Evolutionary conservation across 768 basidiomycete species (phyloP).

Genomic region (Kwoniella sp.): DNA sequence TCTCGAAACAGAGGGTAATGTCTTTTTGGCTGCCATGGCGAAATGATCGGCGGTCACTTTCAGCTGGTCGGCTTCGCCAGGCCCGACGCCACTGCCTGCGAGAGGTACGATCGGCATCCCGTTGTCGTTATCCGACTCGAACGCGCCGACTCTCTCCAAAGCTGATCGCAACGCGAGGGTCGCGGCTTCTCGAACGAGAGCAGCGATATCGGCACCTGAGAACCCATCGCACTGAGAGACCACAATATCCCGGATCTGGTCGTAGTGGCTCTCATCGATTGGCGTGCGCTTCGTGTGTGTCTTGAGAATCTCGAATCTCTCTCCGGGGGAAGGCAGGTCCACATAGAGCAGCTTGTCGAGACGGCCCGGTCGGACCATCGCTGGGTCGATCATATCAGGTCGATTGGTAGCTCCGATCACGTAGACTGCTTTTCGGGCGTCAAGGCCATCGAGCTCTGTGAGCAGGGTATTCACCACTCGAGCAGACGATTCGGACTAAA

Average conservation of each 20-base stretch:
- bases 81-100: conserved; percentile 10
- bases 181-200: conserved; percentile 84
- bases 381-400: conserved; percentile 96
- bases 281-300: conserved; percentile 75
- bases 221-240: conserved; percentile 75
- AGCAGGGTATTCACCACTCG: conserved; percentile 91
- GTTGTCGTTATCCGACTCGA: conserved; percentile 59
- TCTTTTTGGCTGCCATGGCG: conserved; percentile 70
- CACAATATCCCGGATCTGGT: conserved; percentile 61
- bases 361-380: conserved; percentile 94
- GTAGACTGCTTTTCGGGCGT: conserved; percentile 80
- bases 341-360: conserved; percentile 93
- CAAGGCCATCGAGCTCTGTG: conserved; percentile 90
- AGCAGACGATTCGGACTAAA: conserved; percentile 85
- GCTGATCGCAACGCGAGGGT: conserved; percentile 73
- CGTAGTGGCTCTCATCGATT: conserved; percentile 59
- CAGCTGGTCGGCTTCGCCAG: conserved; percentile 28
- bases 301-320: conserved; percentile 80
- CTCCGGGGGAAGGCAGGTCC: conserved; percentile 72
- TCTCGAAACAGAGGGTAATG: conserved; percentile 80
- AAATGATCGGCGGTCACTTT: conserved; percentile 71
- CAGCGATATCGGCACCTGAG: conserved; percentile 87
- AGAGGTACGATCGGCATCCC: conserved; percentile 14
- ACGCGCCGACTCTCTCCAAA: conserved; percentile 64
- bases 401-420: conserved; percentile 94